phyloP scores from a whole-genome alignment of 208 protist genomes.

The Naegleria fowleri region DNA sequence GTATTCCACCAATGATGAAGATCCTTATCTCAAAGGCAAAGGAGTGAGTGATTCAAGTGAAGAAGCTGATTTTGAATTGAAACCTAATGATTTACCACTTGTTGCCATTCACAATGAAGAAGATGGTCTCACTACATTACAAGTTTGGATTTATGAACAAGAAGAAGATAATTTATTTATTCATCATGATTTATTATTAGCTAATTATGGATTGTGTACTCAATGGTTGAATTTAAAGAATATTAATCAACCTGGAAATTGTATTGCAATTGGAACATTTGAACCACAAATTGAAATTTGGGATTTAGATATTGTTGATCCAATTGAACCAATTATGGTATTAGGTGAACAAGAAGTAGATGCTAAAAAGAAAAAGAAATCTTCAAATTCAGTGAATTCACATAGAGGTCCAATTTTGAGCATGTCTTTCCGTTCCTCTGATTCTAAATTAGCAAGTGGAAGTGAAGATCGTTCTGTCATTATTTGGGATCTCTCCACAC shows the following conservation, averaged over 20 bases:
- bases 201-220: constrained; percentile 82
- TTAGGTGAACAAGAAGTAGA: constrained; percentile 70
- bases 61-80: constrained; percentile 60
- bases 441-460: constrained; percentile 79
- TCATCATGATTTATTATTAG: constrained; percentile 91
- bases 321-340: constrained; percentile 73
- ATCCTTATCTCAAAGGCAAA: constrained; percentile 79
- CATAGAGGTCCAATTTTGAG: constrained; percentile 89
- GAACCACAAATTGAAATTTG: constrained; percentile 92
- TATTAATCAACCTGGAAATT: constrained; percentile 55
- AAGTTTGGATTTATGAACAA: constrained; percentile 91
- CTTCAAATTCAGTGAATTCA: constrained; percentile 51
- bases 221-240: constrained; percentile 81
- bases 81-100: constrained; percentile 55
- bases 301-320: constrained; percentile 92
- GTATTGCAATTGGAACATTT: constrained; percentile 92
- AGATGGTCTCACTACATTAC: constrained; percentile 55
- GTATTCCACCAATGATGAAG: constrained; percentile 55
- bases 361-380: constrained; percentile 51
- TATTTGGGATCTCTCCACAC: constrained; percentile 85
- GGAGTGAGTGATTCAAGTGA: constrained; percentile 67
- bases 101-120: constrained; percentile 49
- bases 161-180: constrained; percentile 86
- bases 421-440: constrained; percentile 81
- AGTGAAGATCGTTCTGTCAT: constrained; percentile 90